Base-by-base conservation (phyloP, 805 yeast genomes). In the Ogataea paraovalis region DNA sequence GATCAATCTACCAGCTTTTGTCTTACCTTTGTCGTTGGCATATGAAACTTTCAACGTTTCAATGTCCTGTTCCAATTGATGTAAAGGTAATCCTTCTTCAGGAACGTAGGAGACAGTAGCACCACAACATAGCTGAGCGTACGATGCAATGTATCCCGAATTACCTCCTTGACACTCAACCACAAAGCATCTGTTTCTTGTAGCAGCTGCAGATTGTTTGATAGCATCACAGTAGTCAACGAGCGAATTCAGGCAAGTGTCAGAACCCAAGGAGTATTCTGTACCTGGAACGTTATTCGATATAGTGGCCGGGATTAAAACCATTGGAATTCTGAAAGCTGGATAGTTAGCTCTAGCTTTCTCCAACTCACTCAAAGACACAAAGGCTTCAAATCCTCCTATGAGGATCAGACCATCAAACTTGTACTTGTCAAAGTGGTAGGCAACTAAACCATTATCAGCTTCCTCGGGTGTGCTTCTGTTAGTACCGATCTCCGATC, bases 161-260 rank as follows among this genome's bases (percentile, higher is more conserved):
- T 89, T 85, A 46, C 99, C 99, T 60, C 99, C 99, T 72, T 95
- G 99, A 16, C 91, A 97, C 65, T 94, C 99, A 53, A 94, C 94
- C 36, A 94, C 96, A 66, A 94, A 94, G 21, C 86, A 96, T 60
- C 99, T 79, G 60, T 88, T 86, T 73, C 99, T 82, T 2, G 97
- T 80, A 16, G 99, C 88, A 19, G 97, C 84, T 2, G 99, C 99
- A 44, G 90, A 80, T 72, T 88, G 97, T 71, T 94, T 91, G 56
- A 94, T 85, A 22, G 87, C 89, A 67, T 94, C 99, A 71, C 98
- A 92, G 74, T 94, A 94, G 48, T 85, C 82, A 53, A 90, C 89
- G 60, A 94, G 75, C 9, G 94, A 74, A 69, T 94, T 94, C 74
- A 94, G 73, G 74, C 99, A 95, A 10, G 99, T 94, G 66, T 94